Base-by-base conservation (phyloP, 2,329 filamentous ascomycete genomes). In the Cryphonectria carpinicola region DNA sequence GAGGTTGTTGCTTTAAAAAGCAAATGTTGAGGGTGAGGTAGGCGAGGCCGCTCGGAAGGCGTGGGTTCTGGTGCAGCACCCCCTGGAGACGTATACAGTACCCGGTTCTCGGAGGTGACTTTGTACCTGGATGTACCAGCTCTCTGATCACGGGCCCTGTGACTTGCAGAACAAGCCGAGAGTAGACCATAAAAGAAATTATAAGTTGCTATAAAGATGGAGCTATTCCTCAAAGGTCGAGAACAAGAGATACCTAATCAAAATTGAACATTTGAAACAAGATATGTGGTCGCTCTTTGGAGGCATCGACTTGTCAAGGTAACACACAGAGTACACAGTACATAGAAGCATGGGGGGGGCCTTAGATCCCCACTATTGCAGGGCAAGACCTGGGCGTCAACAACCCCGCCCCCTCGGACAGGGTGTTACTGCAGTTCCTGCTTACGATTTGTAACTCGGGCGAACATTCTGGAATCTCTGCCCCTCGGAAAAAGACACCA, bases 401-500 rank as follows among this genome's bases (percentile, higher is more conserved):
- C 52, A 52, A 54, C 49, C 52, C 52, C 52, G 25, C 52, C 46
- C 25, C 52, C 46, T 52, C 52, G 17, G n/a, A 56, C 52, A 28
- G 54, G 28, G 25, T 5, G 25, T 6, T 39, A 32, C 4, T 32
- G 32, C 1, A 35, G 46, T 35, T 19, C 28, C 25, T 32, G 28
- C 54, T 58, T 19, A 32, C 61, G 39, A 71, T 71, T 69, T 71
- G 70, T 71, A 66, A 71, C 67, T 64, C 19, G 46, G 25, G 25
- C 43, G 63, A 71, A 71, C 46, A 52, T 71, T 71, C 70, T 71
- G 43, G 70, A 71, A 71, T 65, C 65, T 37, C 58, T n/a, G 1
- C 46, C 17, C n/a, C 11, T 39, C 22, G 13, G 32, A 13, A 43
- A 5, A 43, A 25, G 37, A 64, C 61, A 58, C 54, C 54, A 58